These are phyloP conservation scores for Oenanthe sinensis DNA, from an alignment of 129 eudicot species.

Conservation along the genomic window DNA sequence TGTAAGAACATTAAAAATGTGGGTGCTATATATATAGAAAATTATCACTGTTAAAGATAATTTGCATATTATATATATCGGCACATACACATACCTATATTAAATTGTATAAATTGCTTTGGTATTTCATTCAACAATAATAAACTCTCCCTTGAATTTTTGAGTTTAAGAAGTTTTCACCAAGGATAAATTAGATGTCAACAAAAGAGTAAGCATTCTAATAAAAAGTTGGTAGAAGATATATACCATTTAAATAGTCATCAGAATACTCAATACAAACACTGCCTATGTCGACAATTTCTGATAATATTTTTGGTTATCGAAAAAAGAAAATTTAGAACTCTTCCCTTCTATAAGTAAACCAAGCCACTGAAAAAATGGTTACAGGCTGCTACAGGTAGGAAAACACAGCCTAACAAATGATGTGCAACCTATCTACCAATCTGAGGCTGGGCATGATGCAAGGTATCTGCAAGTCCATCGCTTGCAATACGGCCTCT, in stretches of 20 bases:
- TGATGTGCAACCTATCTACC: conserved; percentile 21
- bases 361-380: neutral
- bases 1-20: no score
- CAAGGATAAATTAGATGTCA: no score
- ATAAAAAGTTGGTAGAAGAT: no score
- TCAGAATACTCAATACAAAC: neutral
- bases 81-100: no score
- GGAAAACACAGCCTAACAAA: neutral
- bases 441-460: conserved; percentile 30
- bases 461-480: conserved; percentile 20
- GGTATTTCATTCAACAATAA: no score
- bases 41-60: no score
- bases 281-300: neutral
- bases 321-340: neutral
- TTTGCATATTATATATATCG: no score
- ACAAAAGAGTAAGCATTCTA: no score
- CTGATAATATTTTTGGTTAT: neutral
- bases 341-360: neutral
- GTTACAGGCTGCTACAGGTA: neutral
- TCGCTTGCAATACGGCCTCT: conserved; percentile 9
- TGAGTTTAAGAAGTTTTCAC: no score
- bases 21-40: no score
- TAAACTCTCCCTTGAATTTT: no score
- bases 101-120: no score
- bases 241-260: neutral